Evolutionary conservation across 139 green algal species (phyloP), one percentile per base, ranked within the genome.

Genomic region (Desmodesmus armatus): DNA sequence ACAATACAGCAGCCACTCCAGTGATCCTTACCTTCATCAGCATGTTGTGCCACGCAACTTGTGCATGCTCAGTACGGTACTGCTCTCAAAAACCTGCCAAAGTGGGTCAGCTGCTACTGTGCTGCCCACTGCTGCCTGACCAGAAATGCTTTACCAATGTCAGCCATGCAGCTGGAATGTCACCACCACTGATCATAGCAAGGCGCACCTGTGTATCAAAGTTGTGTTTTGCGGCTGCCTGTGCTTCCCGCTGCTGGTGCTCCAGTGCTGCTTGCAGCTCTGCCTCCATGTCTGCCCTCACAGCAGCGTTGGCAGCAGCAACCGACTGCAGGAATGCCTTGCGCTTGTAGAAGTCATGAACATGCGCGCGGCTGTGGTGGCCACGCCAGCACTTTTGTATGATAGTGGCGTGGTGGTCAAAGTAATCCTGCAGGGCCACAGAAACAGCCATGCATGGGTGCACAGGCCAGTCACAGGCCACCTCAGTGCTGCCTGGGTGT

Each of bases 381-480:
- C 92, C 92, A 2, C 92, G 90, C 87, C 90, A 96, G 75, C 87
- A 86, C 3, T 80, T 76, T 82, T 96, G 93, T 9, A 96, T 94
- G 11, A 75, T 41, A 13, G 90, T 94, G 0, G 92, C 93, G 67
- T 85, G 87, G 43, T 77, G 60, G 43, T 88, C 40, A 80, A 96
- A 96, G 85, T 94, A 95, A 5, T 78, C 78, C 91, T 94, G 88
- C 78, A 60, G 11, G 33, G 39, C 9, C 35, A 49, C 3, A 71
- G 33, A 5, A 9, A 78, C 13, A 19, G 23, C n/a, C n/a, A 44
- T 13, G 17, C 2, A 67, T 65, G 63, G 17, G 63, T 44, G 75
- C 33, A 49, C 2, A 47, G 25, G 51, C 0, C 43, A 60, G 35
- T 53, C 29, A 19, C 9, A 78, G 13, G 31, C 43, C 31, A 37